A percentile compares a stretch with the other conserved stretches of the same genome.
These are phyloP conservation scores for Metarhizium album DNA, from an alignment of 2,329 filamentous ascomycete genomes.

Conservation along the genomic window DNA sequence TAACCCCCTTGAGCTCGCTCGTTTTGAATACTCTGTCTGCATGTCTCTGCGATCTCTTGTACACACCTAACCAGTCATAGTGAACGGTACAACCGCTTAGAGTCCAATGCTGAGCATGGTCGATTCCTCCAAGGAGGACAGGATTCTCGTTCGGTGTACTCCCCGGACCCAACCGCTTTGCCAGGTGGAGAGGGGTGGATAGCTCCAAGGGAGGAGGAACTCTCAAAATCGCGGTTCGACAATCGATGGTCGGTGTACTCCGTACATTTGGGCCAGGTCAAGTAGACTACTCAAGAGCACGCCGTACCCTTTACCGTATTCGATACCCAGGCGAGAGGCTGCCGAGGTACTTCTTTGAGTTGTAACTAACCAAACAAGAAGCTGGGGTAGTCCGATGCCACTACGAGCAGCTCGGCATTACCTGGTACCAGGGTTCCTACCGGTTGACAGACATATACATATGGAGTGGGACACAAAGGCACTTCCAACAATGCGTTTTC, in stretches of 20 bases:
- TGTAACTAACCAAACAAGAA: neutral
- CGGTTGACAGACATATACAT: slow-evolving; percentile 2
- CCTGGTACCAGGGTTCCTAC: neutral
- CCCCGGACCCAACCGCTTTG: neutral
- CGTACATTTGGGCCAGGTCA: neutral
- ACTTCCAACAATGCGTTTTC: neutral
- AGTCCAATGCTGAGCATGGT: neutral
- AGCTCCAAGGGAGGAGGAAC: neutral
- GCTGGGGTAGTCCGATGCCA: neutral
- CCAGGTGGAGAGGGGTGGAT: neutral
- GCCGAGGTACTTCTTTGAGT: neutral
- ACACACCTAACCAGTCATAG: neutral
- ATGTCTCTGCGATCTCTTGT: neutral
- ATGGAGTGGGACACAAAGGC: neutral
- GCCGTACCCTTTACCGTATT: slow-evolving; percentile 1
- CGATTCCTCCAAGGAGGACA: neutral
- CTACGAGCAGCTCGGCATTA: neutral
- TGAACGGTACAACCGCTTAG: neutral
- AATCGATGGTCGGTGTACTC: neutral
- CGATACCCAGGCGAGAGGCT: neutral
- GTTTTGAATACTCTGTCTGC: neutral
- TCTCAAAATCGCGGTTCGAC: neutral
- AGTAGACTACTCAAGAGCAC: neutral
- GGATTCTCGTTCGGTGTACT: neutral
- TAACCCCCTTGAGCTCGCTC: neutral